Base-by-base conservation (phyloP, 1,284 basidiomycete genomes). In the Microbotryum saponariae region DNA sequence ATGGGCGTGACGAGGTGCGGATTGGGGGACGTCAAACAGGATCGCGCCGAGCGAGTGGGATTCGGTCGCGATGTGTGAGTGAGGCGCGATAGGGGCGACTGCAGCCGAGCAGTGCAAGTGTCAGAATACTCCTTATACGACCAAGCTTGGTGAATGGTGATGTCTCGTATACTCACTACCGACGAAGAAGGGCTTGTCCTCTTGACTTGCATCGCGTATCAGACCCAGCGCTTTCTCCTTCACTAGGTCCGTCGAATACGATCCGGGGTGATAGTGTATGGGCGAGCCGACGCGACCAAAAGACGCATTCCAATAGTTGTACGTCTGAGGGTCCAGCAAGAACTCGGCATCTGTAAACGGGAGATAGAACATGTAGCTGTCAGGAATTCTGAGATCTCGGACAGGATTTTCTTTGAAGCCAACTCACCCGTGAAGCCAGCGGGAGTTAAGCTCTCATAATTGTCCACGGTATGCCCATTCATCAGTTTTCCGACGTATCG, bases 401-500 rank as follows among this genome's bases (percentile, higher is more conserved):
- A 14, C 12, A 42, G 5, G 5, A 1, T 42, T 1, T 4, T 16
- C n/a, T 42, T 42, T 42, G 16, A 42, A 6, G 37, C 14, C 16
- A 5, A 21, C 51, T 29, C 4, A 59, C 58, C 58, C 0, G 56
- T 62, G 56, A 51, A 60, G 14, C 54, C 59, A 68, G 18, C 70
- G 53, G 1, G 51, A 20, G 42, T 68, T 68, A 57, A 67, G 1
- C 1, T 42, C 4, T 42, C 37, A 16, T 42, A 69, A 53, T 74
- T 73, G 8, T 60, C 48, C 1, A 61, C 66, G 0, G 61, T 71
- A 58, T 73, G 71, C 37, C 63, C 72, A 53, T 74, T 74, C 73
- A 74, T 74, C 9, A 71, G 61, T 62, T 75, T 75, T 33, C 74
- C 74, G 0, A 64, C 64, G 63, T 74, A 75, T 57, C 66, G 71